A percentile compares a stretch with the other conserved stretches of the same genome.
These are phyloP conservation scores for Grammothele lineata DNA, from an alignment of 768 basidiomycete species.

Conservation along the genomic window DNA sequence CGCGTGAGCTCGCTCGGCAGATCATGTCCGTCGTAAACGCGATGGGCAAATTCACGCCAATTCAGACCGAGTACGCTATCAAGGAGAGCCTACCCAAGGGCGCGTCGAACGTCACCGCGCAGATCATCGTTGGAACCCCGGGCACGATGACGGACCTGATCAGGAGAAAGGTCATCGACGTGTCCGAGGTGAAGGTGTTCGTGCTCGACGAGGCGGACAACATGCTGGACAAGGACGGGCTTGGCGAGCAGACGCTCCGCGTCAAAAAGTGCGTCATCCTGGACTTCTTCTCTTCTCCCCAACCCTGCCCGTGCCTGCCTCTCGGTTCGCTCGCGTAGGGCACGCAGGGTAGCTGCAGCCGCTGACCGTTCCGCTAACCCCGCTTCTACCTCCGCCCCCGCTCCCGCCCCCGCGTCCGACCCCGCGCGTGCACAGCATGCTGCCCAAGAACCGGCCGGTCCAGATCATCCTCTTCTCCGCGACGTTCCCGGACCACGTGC, in stretches of 20 bases:
- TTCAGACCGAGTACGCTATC: constrained; percentile 95
- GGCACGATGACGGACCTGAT: constrained; percentile 93
- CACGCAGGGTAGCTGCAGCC: no score
- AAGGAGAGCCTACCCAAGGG: constrained; percentile 74
- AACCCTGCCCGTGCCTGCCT: not conserved
- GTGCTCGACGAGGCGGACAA: constrained; percentile 99
- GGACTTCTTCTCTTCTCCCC: not conserved
- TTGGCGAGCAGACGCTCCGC: constrained; percentile 89
- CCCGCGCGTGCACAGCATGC: constrained; percentile 38
- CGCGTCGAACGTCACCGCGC: constrained; percentile 70
- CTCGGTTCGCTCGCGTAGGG: not conserved
- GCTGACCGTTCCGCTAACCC: no score
- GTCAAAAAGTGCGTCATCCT: constrained; percentile 78
- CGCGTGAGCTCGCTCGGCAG: constrained; percentile 94
- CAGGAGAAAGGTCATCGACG: constrained; percentile 71
- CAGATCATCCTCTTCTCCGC: constrained; percentile 98
- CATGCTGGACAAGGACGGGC: constrained; percentile 92
- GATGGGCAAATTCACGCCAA: constrained; percentile 93
- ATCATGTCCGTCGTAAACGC: constrained; percentile 92
- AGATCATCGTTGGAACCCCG: constrained; percentile 93
- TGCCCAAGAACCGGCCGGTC: constrained; percentile 45
- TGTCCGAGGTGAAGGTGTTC: constrained; percentile 80
- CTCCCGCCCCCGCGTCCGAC: not conserved
- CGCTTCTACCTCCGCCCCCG: not conserved
- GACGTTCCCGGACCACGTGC: constrained; percentile 93